Base-by-base conservation (phyloP, 352 stramenopile genomes). In the Phytophthora cryptogea region DNA sequence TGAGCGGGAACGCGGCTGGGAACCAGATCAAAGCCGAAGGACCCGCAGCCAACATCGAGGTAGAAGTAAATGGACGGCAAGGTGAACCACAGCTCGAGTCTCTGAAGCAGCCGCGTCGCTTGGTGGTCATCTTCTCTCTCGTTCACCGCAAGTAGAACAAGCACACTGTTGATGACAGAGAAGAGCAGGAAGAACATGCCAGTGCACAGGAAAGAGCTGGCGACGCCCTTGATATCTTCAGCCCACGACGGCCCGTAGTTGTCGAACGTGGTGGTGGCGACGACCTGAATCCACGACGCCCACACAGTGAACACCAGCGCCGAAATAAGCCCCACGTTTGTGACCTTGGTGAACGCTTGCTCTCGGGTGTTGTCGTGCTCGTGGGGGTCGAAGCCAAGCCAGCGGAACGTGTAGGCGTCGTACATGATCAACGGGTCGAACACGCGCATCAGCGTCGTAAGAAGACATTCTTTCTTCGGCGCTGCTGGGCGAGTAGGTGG, bases 361-460 rank as follows among this genome's bases (percentile, higher is more conserved):
- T 72, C 43, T 17, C 57, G 56, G 28, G 61, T 76, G 37, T 76
- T 70, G 23, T 57, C 39, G n/a, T 63, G 44, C 49, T 67, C 58
- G n/a, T 59, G 50, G 7, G 59, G 63, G 26, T 76, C 63, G 42
- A 72, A 72, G 8, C 50, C 56, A 16, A 75, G 67, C 62, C 68
- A 76, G 14, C 67, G 56, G 33, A 75, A 72, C 40, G 67, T 70
- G 41, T 76, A 72, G 4, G 68, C 58, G 54, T 72, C 63, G 41
- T 61, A 70, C 39, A 76, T 33, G 7, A 72, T 51, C 40, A 70
- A 43, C 2, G 63, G 59, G 27, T 76, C 50, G n/a, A 53, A 73
- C 28, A 74, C 40, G 14, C 56, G 48, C 47, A 59, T 9, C 40
- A 59, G 31, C 8, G 36, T 43, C 8, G 44, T 8, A 1, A 57